Percentiles rank a stretch among this genome's conserved stretches.
Evolutionary conservation across 192 early-diverging fungal genomes (phyloP).

Genomic region (Piromyces finnis): DNA sequence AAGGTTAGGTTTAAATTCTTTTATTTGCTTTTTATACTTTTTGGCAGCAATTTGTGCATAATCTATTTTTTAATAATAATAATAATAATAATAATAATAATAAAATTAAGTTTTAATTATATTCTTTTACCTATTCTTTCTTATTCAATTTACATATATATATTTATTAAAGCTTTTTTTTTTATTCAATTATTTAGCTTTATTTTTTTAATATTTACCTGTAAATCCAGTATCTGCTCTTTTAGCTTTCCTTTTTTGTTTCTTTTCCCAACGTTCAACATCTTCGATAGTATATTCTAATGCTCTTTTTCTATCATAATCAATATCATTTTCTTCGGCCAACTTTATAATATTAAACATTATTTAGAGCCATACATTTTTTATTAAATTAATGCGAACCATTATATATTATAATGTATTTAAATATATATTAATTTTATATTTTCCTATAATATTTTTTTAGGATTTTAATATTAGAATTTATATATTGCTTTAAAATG

Average conservation of each 20-base stretch:
- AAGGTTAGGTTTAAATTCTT: constrained; percentile 71
- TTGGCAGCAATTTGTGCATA: constrained; percentile 68
- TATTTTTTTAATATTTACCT: constrained; percentile 13
- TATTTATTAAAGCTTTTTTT: neutral
- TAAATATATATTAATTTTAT: neutral
- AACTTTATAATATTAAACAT: too few species aligned
- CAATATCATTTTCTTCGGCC: constrained; percentile 49
- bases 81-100: too few species aligned
- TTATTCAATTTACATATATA: too few species aligned
- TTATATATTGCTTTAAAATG: neutral
- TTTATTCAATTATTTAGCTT: too few species aligned
- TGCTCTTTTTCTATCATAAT: constrained; percentile 67
- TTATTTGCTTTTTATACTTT: constrained; percentile 67
- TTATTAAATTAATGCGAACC: too few species aligned
- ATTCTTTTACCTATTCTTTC: too few species aligned
- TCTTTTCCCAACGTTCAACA: constrained; percentile 71
- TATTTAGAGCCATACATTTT: too few species aligned
- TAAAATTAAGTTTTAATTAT: too few species aligned
- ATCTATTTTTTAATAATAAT: too few species aligned
- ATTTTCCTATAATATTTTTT: neutral
- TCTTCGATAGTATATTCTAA: constrained; percentile 72
- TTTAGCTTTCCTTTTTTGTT: constrained; percentile 46
- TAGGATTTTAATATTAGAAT: too few species aligned
- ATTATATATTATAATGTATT: neutral
- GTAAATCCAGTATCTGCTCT: constrained; percentile 62